Evolutionary conservation across 371 early-diverging fungal species (phyloP), one percentile per base, ranked within the genome.

Genomic region (Rhizopus sp.): DNA sequence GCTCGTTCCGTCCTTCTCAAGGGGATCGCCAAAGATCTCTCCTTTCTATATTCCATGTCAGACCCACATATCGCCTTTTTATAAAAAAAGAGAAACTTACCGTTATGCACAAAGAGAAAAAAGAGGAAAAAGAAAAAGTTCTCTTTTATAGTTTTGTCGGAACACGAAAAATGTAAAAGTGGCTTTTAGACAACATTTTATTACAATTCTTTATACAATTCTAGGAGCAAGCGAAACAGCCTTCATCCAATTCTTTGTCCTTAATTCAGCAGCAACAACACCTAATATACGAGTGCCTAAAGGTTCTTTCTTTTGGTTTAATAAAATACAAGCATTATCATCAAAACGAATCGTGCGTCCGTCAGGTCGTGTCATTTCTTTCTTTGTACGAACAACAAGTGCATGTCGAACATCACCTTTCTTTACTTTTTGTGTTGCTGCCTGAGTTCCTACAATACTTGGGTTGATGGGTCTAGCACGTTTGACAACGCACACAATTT

Each of bases 331-430:
- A 34, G 99, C 99, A 68, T 98, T 98, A 69, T 98, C 99, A 64
- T 97, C 99, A 62, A 98, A 98, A 33, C 88, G 84, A 52, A 97
- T 87, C 50, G 90, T 92, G 44, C 93, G 88, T 50, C 99, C 99
- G 61, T 98, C 97, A 32, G 91, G 89, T 44, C 99, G 87, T 39
- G 87, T 70, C 63, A 90, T 89, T 70, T 93, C 95, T 80, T 95
- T 96, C 65, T 88, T 87, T 15, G 94, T 90, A 46, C 99, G 88
- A 38, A 97, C 97, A 42, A 98, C 90, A 9, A 98, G 77, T 0
- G 95, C 99, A 54, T 94, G 85, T 39, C 88, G 81, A 37, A 98
- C 98, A 69, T 98, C 97, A 15, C 99, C 99, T 81, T 93, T 95
- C 75, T 92, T 92, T 53, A 98, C 88, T 76, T 93, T 95, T 57